Conservation (phyloP, 78 protist species). For the Dictyostelium brefeldianum region DNA sequence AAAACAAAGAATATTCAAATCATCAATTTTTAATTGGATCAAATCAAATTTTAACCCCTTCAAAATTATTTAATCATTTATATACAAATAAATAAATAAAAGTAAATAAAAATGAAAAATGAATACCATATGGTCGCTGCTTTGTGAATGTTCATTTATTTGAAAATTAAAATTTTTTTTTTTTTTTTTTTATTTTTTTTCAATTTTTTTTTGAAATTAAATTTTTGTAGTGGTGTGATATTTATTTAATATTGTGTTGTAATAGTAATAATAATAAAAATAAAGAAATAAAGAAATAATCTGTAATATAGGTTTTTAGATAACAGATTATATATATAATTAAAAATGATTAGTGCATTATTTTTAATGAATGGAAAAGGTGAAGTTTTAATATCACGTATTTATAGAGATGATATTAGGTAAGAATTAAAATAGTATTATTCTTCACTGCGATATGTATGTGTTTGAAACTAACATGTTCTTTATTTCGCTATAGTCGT, state of each 20-base stretch:
- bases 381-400: slow-evolving; percentile 92
- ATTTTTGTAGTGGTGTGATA: not conserved
- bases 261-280: not conserved
- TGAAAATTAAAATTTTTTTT: no score
- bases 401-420: slow-evolving; percentile 92
- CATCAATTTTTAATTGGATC: slow-evolving; percentile 67
- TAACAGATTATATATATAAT: not conserved
- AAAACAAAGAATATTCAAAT: slow-evolving; percentile 3
- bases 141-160: no score
- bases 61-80: not conserved
- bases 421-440: not conserved
- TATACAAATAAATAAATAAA: not conserved
- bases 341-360: slow-evolving; percentile 90
- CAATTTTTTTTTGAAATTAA: not conserved
- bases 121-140: no score
- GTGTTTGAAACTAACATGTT: not conserved
- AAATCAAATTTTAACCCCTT: slow-evolving; percentile 30
- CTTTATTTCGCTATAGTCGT: slow-evolving; percentile 72
- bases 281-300: not conserved
- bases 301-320: no score
- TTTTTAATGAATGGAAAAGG: slow-evolving; percentile 93
- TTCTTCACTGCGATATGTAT: not conserved
- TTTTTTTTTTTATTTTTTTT: not conserved
- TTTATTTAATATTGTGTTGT: not conserved
- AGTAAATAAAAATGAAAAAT: not conserved